These are phyloP conservation scores for Euphorbia peplus DNA, from an alignment of 345 rosid species.

Conservation along the genomic window DNA sequence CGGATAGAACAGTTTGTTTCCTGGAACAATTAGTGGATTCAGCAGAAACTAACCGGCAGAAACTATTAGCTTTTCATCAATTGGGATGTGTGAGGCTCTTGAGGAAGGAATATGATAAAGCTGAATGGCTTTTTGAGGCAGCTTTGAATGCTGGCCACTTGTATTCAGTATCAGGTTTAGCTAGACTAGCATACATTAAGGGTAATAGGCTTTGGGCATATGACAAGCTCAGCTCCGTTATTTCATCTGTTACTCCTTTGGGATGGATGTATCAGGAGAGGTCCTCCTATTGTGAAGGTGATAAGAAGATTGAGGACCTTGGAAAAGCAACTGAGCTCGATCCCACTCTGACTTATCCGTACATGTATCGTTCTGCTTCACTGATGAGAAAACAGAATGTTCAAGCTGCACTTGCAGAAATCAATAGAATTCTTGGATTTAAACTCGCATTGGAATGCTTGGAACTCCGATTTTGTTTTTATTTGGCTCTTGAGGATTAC, in stretches of 20 bases:
- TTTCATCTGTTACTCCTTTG: constrained; percentile 57
- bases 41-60: constrained; percentile 68
- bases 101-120: constrained; percentile 81
- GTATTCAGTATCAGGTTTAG: constrained; percentile 84
- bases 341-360: constrained; percentile 92
- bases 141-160: constrained; percentile 70
- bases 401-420: constrained; percentile 78
- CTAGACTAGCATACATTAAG: constrained; percentile 62
- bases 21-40: constrained; percentile 62
- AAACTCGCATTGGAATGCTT: constrained; percentile 91
- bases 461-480: constrained; percentile 95
- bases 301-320: constrained; percentile 78
- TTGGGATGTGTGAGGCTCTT: constrained; percentile 78
- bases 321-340: constrained; percentile 79
- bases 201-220: constrained; percentile 63
- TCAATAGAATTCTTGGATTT: constrained; percentile 82
- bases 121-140: constrained; percentile 63
- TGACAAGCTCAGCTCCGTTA: constrained; percentile 74
- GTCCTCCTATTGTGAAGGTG: constrained; percentile 79
- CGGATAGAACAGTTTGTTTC: constrained; percentile 63
- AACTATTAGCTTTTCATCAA: constrained; percentile 80
- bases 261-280: constrained; percentile 99
- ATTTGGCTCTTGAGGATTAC: constrained; percentile 81
- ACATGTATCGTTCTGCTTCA: constrained; percentile 85
- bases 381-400: constrained; percentile 77